A percentile compares a stretch with the other conserved stretches of the same genome.
Conservation (phyloP, 441 rosid genomes). For the Jatropha podagrica region DNA sequence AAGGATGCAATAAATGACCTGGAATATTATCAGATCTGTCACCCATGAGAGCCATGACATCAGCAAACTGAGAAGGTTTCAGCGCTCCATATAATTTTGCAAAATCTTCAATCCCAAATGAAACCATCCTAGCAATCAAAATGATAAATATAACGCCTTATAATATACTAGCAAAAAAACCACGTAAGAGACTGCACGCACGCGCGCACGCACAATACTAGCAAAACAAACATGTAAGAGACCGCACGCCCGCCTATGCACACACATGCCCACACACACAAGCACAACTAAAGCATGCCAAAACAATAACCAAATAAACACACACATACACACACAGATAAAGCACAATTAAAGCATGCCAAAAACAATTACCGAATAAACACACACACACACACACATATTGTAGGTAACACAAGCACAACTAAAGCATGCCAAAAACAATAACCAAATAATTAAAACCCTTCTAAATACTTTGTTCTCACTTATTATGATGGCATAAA, state of each 20-base stretch:
- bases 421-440: background rate
- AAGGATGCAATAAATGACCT: conserved; percentile 42
- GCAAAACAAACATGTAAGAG: background rate
- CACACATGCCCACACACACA: no score
- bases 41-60: conserved; percentile 80
- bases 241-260: background rate
- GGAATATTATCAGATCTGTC: conserved; percentile 91
- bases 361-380: no score
- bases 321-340: no score
- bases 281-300: no score
- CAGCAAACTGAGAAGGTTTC: conserved; percentile 90
- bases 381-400: no score
- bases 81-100: conserved; percentile 71
- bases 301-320: no score
- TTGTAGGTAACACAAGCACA: background rate
- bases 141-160: conserved; percentile 10
- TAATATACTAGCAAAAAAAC: background rate
- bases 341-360: background rate
- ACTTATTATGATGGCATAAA: no score
- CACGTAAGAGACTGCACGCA: background rate
- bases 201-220: background rate
- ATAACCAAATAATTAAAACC: background rate
- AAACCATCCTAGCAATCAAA: conserved; percentile 73
- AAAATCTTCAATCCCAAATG: conserved; percentile 94
- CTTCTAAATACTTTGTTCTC: background rate